Evolutionary conservation across 2,329 filamentous ascomycete genomes (phyloP).

Genomic region (Juglanconis oblonga): DNA sequence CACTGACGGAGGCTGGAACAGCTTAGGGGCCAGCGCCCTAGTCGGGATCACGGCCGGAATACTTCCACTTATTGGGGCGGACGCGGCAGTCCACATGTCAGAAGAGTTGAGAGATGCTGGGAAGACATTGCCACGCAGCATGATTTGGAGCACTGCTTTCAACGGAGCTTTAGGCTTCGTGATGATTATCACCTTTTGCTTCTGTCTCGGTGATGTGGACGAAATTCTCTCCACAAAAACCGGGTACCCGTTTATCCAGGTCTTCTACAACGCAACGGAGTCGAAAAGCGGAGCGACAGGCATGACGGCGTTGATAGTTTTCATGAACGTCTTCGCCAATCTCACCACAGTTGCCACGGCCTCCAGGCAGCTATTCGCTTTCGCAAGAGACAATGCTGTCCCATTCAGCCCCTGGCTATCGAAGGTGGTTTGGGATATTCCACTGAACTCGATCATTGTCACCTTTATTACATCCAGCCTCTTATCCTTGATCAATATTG

Average conservation of each 20-base stretch:
- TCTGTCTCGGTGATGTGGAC: constrained; percentile 12
- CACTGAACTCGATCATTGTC: constrained; percentile 20
- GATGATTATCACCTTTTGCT: constrained; percentile 24
- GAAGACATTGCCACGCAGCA: constrained; percentile 28
- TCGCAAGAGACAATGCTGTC: constrained; percentile 34
- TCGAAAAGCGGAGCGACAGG: constrained; percentile 25
- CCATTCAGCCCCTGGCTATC: constrained; percentile 29
- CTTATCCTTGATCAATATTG: constrained; percentile 14
- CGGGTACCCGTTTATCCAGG: constrained; percentile 28
- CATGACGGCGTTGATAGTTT: constrained; percentile 23
- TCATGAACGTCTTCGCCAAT: constrained; percentile 19
- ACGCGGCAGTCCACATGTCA: constrained; percentile 29
- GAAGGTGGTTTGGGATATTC: constrained; percentile 17
- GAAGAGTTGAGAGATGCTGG: constrained; percentile 29
- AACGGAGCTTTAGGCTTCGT: constrained; percentile 30
- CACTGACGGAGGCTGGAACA: constrained; percentile 30
- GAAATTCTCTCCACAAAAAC: constrained; percentile 15
- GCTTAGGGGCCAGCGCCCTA: constrained; percentile 31
- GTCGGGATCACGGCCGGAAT: constrained; percentile 36
- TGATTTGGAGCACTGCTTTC: constrained; percentile 30
- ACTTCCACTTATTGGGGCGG: constrained; percentile 30
- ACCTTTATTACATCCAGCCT: constrained; percentile 11
- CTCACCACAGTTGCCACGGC: constrained; percentile 27
- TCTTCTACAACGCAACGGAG: constrained; percentile 26
- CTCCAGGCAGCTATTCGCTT: constrained; percentile 29